Evolutionary conservation across 2,329 filamentous ascomycete genomes (phyloP), one percentile per base, ranked within the genome.

Genomic region (Ceratocystis huliohia): DNA sequence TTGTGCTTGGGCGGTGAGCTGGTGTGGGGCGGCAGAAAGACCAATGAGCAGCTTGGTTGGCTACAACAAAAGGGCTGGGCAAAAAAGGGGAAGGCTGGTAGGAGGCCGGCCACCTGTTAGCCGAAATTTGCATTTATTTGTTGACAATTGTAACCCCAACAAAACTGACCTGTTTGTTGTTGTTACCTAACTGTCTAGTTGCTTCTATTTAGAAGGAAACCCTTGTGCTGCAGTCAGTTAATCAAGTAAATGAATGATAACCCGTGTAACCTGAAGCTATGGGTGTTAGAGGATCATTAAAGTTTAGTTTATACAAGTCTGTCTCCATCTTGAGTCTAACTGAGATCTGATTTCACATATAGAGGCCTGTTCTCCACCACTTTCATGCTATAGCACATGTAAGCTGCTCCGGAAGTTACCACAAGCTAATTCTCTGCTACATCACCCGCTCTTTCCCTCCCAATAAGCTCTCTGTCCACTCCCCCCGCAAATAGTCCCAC

Each of bases 401-500:
- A 41, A 41, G 37, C 37, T 10, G 37, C 10, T 41, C 37, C 10
- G 37, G 37, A 41, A 41, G 37, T 41, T 41, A 15, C 10, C 37
- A 2, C 37, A 41, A 41, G 37, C 37, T 15, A 13, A 41, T 13
- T 15, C 37, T 41, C 10, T 41, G 10, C 37, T 41, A 41, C 37
- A 41, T 13, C 37, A 13, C 37, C 37, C 37, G 37, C 37, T 41
- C 37, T 41, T 41, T 41, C 37, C 37, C 48, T 3, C 20, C 48
- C 48, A 10, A 20, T 1, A 53, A 25, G 25, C 48, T 63, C 25
- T 63, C 61, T 1, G 33, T 44, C 61, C 61, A 63, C 7, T 63
- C n/a, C 1, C 20, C 61, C n/a, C 25, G 20, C 44, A 63, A 17
- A 44, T 63, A 63, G 44, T 63, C 25, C 61, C 61, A 63, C 20